Evolutionary conservation across 2,329 filamentous ascomycete genomes (phyloP).

Genomic region (Neofusicoccum ribis): DNA sequence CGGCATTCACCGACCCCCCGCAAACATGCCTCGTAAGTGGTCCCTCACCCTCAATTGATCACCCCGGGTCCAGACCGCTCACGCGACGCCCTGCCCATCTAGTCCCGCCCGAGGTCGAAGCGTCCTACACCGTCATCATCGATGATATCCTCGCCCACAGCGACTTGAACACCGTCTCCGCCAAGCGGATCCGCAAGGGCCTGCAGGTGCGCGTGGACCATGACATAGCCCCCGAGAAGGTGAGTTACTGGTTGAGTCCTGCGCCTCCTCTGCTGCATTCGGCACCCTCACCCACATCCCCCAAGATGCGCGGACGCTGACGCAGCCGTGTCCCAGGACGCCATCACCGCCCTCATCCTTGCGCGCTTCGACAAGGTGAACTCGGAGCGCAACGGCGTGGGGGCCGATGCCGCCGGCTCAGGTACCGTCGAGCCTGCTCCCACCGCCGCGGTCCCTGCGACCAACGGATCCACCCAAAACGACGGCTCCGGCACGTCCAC

Average conservation of each 20-base stretch:
- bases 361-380: constrained; percentile 52
- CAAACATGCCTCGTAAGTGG: constrained; percentile 20
- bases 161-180: constrained; percentile 65
- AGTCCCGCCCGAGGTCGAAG: constrained; percentile 53
- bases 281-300: not conserved
- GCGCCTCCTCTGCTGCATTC: not conserved
- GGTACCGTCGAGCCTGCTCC: constrained; percentile 42
- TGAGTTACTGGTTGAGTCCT: constrained; percentile 30
- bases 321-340: constrained; percentile 32
- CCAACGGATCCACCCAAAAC: constrained; percentile 26
- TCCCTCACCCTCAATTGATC: constrained; percentile 18
- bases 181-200: constrained; percentile 65
- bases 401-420: constrained; percentile 36
- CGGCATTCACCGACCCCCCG: constrained; percentile 8
- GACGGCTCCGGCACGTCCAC: constrained; percentile 26
- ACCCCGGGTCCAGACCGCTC: not conserved
- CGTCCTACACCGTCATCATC: constrained; percentile 59
- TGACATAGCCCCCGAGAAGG: constrained; percentile 65
- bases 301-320: not conserved
- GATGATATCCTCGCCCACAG: constrained; percentile 61
- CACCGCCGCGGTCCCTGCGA: constrained; percentile 31
- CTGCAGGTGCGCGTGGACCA: constrained; percentile 61
- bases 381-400: constrained; percentile 27
- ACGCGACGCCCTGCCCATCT: constrained; percentile 18
- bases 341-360: constrained; percentile 50